Conservation (phyloP, 2,329 filamentous ascomycete genomes). For the Aspergillus persii region DNA sequence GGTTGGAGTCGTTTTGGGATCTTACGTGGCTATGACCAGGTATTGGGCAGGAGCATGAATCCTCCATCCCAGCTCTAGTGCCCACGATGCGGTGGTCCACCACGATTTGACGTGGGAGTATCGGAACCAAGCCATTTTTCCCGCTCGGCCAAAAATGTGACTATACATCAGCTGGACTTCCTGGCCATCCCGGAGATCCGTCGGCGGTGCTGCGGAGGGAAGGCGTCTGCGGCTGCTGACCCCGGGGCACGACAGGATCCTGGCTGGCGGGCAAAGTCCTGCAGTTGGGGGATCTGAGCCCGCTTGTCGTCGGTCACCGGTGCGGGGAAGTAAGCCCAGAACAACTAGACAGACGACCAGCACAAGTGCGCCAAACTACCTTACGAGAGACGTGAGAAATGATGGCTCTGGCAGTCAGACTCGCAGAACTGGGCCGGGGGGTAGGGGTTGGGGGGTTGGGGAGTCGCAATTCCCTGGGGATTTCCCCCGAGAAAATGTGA, state of each 20-base stretch:
- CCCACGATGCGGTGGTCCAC: neutral
- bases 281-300: constrained; percentile 2
- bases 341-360: constrained; percentile 2
- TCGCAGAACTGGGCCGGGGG: constrained; percentile 9
- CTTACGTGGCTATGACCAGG: too few species aligned
- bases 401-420: constrained; percentile 3
- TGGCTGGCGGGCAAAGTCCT: constrained; percentile 2
- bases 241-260: neutral
- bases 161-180: constrained; percentile 10
- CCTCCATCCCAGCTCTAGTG: neutral
- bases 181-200: constrained; percentile 1
- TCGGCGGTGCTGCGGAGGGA: constrained; percentile 2
- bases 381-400: neutral
- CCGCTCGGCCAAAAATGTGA: constrained; percentile 8
- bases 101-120: neutral
- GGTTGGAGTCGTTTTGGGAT: too few species aligned
- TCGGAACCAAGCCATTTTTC: neutral
- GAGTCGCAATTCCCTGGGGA: neutral
- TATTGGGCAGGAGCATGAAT: neutral
- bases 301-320: constrained; percentile 6
- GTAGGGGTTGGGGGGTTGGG: neutral
- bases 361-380: constrained; percentile 6
- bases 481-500: neutral
- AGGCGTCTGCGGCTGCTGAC: neutral
- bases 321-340: constrained; percentile 10